Evolutionary conservation across 306 rosid genomes (phyloP).

Genomic region (Hippophae tibetana): DNA sequence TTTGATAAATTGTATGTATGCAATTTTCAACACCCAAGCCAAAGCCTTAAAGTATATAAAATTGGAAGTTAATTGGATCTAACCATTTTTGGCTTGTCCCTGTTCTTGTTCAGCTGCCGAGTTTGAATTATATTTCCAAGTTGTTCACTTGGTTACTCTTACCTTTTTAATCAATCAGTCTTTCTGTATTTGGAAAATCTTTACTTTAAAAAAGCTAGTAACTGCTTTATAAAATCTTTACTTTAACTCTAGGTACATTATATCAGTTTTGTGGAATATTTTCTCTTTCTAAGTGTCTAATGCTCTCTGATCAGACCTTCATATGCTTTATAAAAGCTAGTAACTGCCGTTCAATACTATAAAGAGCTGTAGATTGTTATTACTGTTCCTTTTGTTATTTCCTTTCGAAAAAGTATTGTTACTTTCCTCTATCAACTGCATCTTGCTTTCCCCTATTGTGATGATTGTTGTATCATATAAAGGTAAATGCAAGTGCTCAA

Average conservation of each 20-base stretch:
- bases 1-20: too few species aligned
- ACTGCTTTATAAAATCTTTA: too few species aligned
- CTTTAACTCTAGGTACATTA: background rate
- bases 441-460: slow-evolving; percentile 5
- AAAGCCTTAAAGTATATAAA: too few species aligned
- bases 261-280: background rate
- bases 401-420: background rate
- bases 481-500: slow-evolving; percentile 95
- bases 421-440: background rate
- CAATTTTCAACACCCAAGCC: too few species aligned
- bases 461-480: slow-evolving; percentile 14
- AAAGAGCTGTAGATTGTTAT: slow-evolving; percentile 1
- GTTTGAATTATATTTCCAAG: too few species aligned
- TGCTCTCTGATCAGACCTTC: slow-evolving; percentile 9
- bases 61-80: too few species aligned
- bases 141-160: too few species aligned
- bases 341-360: background rate
- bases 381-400: background rate
- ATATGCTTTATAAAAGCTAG: slow-evolving; percentile 13
- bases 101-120: too few species aligned
- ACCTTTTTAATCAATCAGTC: too few species aligned
- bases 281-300: background rate
- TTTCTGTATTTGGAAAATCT: background rate
- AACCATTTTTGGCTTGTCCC: too few species aligned
- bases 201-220: too few species aligned